phyloP scores from a whole-genome alignment of 768 basidiomycete species.

The Pholiota microspora region DNA sequence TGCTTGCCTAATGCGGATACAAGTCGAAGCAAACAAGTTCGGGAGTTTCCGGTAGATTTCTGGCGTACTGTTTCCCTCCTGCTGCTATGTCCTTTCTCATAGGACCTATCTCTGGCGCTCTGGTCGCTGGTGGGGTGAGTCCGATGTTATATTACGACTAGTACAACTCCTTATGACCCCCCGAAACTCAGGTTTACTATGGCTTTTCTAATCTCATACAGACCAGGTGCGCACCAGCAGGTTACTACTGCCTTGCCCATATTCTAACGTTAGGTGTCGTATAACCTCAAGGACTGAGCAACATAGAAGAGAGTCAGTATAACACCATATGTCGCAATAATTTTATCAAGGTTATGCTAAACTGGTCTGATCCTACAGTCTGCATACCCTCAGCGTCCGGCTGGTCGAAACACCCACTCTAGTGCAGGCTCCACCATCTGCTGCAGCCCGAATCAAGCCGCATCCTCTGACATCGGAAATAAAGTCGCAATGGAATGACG shows the following conservation, averaged over 20 bases:
- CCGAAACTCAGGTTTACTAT: conserved; percentile 58
- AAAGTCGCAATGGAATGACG: conserved; percentile 58
- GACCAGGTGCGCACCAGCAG: conserved; percentile 48
- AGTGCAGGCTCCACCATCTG: conserved; percentile 50
- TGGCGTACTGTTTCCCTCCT: conserved; percentile 1
- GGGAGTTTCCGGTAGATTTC: conserved; percentile 2
- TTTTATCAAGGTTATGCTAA: neutral
- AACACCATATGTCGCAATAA: neutral
- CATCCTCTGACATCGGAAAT: conserved; percentile 47
- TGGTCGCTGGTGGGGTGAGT: conserved; percentile 66
- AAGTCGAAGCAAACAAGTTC: neutral
- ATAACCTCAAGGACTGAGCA: conserved; percentile 52
- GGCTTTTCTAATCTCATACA: conserved; percentile 67
- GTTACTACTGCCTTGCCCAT: no score
- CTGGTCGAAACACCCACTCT: conserved; percentile 47
- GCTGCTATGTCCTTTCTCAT: conserved; percentile 54
- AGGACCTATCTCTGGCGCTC: conserved; percentile 68
- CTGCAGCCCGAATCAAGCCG: conserved; percentile 48
- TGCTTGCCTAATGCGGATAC: no score
- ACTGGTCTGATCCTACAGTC: conserved; percentile 12
- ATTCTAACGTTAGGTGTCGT: no score
- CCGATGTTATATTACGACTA: neutral
- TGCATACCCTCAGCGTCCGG: conserved; percentile 48
- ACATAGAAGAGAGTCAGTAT: conserved; percentile 53
- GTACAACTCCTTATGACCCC: neutral